A percentile compares a stretch with the other conserved stretches of the same genome.
phyloP scores from a whole-genome alignment of 176 grass and related monocot genomes.

The Lolium multiflorum region DNA sequence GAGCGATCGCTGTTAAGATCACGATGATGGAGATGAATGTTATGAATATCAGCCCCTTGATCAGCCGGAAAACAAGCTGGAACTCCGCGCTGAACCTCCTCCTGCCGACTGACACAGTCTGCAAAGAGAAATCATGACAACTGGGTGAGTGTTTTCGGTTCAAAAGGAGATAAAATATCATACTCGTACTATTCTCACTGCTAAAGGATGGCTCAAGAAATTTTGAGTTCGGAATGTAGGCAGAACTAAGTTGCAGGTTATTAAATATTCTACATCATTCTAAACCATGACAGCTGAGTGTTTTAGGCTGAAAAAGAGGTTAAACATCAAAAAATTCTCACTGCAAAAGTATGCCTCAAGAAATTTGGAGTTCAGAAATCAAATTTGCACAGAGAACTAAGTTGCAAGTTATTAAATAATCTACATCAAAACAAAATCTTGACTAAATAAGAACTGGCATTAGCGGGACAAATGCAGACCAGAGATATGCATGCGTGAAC shows the following conservation, averaged over 20 bases:
- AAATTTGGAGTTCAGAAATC: background rate
- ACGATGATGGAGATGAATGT: conserved; percentile 69
- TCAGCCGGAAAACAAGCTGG: conserved; percentile 92
- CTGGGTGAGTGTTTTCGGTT: background rate
- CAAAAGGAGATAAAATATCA: background rate
- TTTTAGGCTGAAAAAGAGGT: too few species aligned
- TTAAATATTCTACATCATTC: too few species aligned
- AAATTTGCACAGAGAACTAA: background rate
- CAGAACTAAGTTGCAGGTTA: too few species aligned
- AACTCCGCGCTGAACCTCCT: conserved; percentile 87
- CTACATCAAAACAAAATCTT: background rate
- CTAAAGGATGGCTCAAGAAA: background rate
- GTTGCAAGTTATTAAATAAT: background rate
- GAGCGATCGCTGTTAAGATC: conserved; percentile 74
- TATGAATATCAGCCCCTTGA: conserved; percentile 95
- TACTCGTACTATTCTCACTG: background rate
- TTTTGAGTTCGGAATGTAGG: too few species aligned
- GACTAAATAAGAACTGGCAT: background rate
- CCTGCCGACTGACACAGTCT: conserved; percentile 81
- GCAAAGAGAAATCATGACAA: conserved; percentile 36
- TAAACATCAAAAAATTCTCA: too few species aligned
- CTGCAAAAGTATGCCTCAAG: background rate
- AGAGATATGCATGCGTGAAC: too few species aligned
- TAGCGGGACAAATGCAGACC: background rate
- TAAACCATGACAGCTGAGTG: too few species aligned